These are phyloP conservation scores for Plasmodium falciparum DNA, from an alignment of 169 alveolate genomes.

Conservation along the genomic window DNA sequence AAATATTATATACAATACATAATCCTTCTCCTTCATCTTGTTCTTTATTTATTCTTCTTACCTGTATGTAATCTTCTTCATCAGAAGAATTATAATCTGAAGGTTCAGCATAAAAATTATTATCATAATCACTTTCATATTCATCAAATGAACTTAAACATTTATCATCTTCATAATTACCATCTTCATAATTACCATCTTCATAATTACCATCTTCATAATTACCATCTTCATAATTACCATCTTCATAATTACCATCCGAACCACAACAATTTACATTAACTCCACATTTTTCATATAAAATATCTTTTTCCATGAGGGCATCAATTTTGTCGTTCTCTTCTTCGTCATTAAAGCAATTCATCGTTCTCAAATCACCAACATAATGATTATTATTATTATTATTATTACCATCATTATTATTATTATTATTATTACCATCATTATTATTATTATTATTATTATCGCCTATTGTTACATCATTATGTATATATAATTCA, in stretches of 20 bases:
- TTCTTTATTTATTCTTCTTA: no score
- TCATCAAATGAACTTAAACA: background rate
- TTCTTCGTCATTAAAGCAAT: background rate
- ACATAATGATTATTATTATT: background rate
- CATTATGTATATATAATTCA: background rate
- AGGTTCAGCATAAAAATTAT: background rate
- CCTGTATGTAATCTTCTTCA: slow-evolving; percentile 14
- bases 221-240: background rate
- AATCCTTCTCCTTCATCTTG: background rate
- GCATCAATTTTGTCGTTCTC: background rate
- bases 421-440: no score
- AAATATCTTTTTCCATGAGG: background rate
- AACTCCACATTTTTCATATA: background rate
- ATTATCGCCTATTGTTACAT: no score
- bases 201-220: background rate
- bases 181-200: background rate
- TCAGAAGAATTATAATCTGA: background rate
- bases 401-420: background rate
- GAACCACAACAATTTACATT: background rate
- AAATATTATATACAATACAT: slow-evolving; percentile 54
- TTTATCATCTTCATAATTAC: background rate
- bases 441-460: background rate
- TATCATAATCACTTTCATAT: slow-evolving; percentile 4
- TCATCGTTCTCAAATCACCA: background rate
- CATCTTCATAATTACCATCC: background rate